These are phyloP conservation scores for Caryopteris hybrid DNA, from an alignment of 305 asterid genomes.

Conservation along the genomic window DNA sequence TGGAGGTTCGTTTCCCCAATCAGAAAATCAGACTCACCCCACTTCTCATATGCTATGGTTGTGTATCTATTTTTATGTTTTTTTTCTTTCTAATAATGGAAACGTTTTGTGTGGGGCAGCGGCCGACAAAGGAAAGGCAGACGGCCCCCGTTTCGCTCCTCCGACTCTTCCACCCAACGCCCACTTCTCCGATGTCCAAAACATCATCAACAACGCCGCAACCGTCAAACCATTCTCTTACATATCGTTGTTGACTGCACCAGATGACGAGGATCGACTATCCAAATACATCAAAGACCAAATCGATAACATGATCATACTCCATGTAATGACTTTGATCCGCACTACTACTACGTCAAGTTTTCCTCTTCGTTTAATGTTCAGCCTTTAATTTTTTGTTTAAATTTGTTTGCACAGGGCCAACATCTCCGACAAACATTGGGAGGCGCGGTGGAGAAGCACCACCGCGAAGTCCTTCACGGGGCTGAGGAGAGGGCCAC, in stretches of 20 bases:
- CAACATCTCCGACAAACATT: slow-evolving; percentile 26
- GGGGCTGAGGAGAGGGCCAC: slow-evolving; percentile 23
- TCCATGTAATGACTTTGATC: slow-evolving; percentile 21
- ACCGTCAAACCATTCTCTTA: slow-evolving; percentile 30
- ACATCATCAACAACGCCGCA: slow-evolving; percentile 1
- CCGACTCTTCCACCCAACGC: background rate
- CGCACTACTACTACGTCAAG: too few species aligned
- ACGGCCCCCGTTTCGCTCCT: background rate
- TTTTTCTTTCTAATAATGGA: too few species aligned
- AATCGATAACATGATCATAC: slow-evolving; percentile 21
- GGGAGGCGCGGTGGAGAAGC: background rate
- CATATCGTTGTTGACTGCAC: slow-evolving; percentile 26
- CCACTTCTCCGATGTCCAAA: slow-evolving; percentile 8
- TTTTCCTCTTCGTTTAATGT: too few species aligned
- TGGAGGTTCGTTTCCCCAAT: too few species aligned
- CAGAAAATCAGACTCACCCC: too few species aligned
- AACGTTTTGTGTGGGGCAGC: too few species aligned
- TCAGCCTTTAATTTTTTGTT: background rate
- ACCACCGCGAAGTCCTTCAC: background rate
- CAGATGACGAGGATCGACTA: background rate
- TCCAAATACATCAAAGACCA: background rate
- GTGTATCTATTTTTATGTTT: too few species aligned
- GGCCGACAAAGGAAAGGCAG: too few species aligned
- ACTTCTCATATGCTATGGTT: too few species aligned
- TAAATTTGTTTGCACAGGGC: slow-evolving; percentile 16